phyloP scores from a whole-genome alignment of 495 filamentous ascomycete genomes.

The Penicillium fimorum region DNA sequence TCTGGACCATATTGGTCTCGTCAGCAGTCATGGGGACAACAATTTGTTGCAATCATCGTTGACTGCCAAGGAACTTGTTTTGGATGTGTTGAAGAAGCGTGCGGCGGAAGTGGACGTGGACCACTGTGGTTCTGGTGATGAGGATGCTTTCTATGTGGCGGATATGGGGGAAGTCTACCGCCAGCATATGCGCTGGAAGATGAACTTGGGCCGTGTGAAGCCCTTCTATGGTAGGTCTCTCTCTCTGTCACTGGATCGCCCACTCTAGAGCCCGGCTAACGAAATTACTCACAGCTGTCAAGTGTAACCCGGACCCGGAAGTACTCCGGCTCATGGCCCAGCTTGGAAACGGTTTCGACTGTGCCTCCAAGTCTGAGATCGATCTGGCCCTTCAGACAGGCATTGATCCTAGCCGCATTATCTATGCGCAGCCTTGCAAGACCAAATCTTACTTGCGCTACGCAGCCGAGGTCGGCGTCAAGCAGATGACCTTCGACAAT shows the following conservation, averaged over 20 bases:
- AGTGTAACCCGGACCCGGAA: conserved; percentile 93
- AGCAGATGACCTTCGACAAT: conserved; percentile 99
- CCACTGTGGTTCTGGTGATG: conserved; percentile 80
- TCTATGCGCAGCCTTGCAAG: conserved; percentile 99
- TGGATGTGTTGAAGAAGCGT: conserved; percentile 75
- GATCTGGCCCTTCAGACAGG: conserved; percentile 82
- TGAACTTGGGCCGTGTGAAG: conserved; percentile 86
- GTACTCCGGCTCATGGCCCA: conserved; percentile 82
- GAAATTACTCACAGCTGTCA: conserved; percentile 67
- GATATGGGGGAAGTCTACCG: conserved; percentile 98
- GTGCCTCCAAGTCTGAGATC: conserved; percentile 95
- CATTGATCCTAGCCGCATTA: conserved; percentile 87
- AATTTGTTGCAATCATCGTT: conserved; percentile 44
- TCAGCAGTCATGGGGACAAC: conserved; percentile 42
- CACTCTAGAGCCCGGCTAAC: not conserved
- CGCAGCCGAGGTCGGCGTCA: conserved; percentile 77
- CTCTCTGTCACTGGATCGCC: not conserved
- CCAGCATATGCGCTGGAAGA: conserved; percentile 97
- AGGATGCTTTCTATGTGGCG: conserved; percentile 97
- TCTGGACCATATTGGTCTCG: conserved; percentile 26
- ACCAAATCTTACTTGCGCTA: conserved; percentile 96
- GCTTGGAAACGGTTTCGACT: conserved; percentile 95
- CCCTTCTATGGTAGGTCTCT: conserved; percentile 86
- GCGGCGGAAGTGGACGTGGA: conserved; percentile 81
- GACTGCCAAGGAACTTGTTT: conserved; percentile 61